phyloP scores from a whole-genome alignment of 176 grass and related monocot species.

The Avena sativa region DNA sequence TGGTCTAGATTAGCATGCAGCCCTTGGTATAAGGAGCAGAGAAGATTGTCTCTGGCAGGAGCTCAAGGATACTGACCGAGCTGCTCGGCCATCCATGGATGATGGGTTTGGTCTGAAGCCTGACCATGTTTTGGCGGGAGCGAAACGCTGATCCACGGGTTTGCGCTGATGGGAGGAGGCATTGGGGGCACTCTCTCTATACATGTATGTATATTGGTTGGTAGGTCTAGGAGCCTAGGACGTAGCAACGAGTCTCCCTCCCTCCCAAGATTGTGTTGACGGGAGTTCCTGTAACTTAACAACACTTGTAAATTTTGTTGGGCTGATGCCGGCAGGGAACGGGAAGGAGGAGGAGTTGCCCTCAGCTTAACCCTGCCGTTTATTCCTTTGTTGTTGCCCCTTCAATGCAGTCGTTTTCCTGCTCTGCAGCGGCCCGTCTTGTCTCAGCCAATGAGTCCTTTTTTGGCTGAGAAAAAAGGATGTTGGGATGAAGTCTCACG shows the following conservation, averaged over 20 bases:
- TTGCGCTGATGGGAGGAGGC: constrained; percentile 50
- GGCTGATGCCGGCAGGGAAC: constrained; percentile 49
- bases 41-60: constrained; percentile 40
- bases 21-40: constrained; percentile 26
- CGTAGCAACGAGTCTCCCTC: constrained; percentile 49
- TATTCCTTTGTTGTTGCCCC: constrained; percentile 14
- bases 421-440: background rate
- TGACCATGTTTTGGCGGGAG: constrained; percentile 39
- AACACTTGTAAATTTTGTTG: constrained; percentile 62
- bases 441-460: too few relatives aligned
- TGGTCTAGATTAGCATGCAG: constrained; percentile 14
- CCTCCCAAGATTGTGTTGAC: constrained; percentile 42
- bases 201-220: constrained; percentile 75
- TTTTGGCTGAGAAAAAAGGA: too few relatives aligned
- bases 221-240: constrained; percentile 60
- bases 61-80: constrained; percentile 18
- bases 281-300: constrained; percentile 56
- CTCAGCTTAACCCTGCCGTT: constrained; percentile 8
- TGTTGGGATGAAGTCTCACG: too few relatives aligned
- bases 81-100: background rate
- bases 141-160: constrained; percentile 15
- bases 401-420: constrained; percentile 20
- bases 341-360: constrained; percentile 34
- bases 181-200: constrained; percentile 61
- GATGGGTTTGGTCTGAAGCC: constrained; percentile 11